phyloP scores from a whole-genome alignment of 2,329 filamentous ascomycete genomes.

The Thelonectria discophora region DNA sequence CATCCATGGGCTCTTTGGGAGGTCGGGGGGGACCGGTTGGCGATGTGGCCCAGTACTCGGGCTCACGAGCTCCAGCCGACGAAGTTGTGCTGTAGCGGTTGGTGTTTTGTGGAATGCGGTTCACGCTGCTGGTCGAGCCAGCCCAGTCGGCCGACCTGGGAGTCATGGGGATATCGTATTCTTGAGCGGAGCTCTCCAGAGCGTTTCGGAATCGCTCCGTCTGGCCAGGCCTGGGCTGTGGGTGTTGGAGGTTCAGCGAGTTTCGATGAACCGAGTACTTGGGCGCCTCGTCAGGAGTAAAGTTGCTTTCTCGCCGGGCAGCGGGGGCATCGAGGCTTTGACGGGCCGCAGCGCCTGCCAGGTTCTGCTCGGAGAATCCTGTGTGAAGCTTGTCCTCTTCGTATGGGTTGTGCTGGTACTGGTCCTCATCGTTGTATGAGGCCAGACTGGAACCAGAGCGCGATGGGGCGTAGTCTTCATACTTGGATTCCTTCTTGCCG shows the following conservation, averaged over 20 bases:
- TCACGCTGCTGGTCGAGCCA: conserved; percentile 67
- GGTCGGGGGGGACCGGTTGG: conserved; percentile 62
- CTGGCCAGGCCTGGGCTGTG: conserved; percentile 77
- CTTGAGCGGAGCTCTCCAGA: conserved; percentile 76
- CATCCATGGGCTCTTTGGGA: conserved; percentile 69
- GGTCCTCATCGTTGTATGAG: conserved; percentile 68
- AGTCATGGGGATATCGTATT: conserved; percentile 69
- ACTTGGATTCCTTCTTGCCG: conserved; percentile 66
- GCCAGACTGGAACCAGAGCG: conserved; percentile 80
- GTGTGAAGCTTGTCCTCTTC: conserved; percentile 68
- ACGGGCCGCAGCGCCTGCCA: conserved; percentile 42
- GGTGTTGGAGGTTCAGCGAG: conserved; percentile 81
- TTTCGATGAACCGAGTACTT: conserved; percentile 86
- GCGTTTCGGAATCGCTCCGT: conserved; percentile 78
- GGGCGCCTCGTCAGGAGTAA: conserved; percentile 73
- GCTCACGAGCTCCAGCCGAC: conserved; percentile 46
- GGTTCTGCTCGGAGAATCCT: conserved; percentile 64
- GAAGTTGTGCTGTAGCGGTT: conserved; percentile 60
- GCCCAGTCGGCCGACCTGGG: conserved; percentile 70
- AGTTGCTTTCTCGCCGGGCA: conserved; percentile 58
- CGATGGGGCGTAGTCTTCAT: conserved; percentile 70
- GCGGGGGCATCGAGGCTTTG: conserved; percentile 39
- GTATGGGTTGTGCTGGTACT: conserved; percentile 62
- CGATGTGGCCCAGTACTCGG: conserved; percentile 58
- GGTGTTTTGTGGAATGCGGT: conserved; percentile 58